Evolutionary conservation across 2,329 filamentous ascomycete species (phyloP), one percentile per base, ranked within the genome.

Genomic region (Neonectria punicea): DNA sequence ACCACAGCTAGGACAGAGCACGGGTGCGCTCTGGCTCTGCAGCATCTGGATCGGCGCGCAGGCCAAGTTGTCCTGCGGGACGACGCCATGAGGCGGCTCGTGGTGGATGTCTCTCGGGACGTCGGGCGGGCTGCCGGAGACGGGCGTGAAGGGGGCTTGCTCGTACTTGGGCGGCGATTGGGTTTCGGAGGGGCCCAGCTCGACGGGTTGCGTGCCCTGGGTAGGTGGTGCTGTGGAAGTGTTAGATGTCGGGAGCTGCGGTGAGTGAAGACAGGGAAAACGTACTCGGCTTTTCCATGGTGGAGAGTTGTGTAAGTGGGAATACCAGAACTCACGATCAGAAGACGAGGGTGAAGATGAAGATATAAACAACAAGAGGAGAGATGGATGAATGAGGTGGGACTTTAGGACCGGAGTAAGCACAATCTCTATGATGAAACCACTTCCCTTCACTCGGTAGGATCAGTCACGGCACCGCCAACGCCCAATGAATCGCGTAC

Each of bases 261-360:
- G 32, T 8, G 5, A n/a, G 28, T 22, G 32, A 41, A 16, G 8
- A 44, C 30, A 16, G n/a, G 7, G n/a, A 5, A n/a, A 1, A 62
- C 68, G 36, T 67, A 72, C 70, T 67, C 4, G 68, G 46, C 25
- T 67, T 70, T 44, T 72, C 70, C 70, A 72, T 72, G 36, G 32
- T 32, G 53, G 30, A 30, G 43, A 53, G 25, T n/a, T 9, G 16
- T n/a, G 20, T 44, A 28, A 41, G 47, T 32, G 9, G 28, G 11
- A 32, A 32, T 50, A 30, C 30, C 9, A 13, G n/a, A 8, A 14
- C 13, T 32, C 6, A 18, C n/a, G 28, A 20, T 4, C 16, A 11
- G 32, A 50, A 8, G n/a, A 13, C 8, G 47, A 32, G 44, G 13
- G 7, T 11, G 14, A 25, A 3, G 22, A 28, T 9, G 14, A 22